A percentile compares a stretch with the other conserved stretches of the same genome.
Evolutionary conservation across 129 eudicot species (phyloP).

Genomic region (Ambrosia artemisiifolia): DNA sequence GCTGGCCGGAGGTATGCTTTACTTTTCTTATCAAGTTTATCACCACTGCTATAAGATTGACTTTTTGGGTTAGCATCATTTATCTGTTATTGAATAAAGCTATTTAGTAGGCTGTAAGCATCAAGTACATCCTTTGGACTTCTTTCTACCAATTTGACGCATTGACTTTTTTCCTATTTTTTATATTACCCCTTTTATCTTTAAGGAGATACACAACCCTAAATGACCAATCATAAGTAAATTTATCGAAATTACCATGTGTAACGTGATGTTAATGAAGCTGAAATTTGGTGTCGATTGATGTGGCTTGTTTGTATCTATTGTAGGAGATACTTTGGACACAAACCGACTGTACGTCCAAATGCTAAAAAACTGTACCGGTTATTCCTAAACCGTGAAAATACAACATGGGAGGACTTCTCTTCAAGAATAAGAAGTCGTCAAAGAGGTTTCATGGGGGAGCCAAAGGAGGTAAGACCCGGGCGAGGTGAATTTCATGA

Average conservation of each 20-base stretch:
- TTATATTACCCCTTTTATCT: too few species aligned
- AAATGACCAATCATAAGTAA: neutral
- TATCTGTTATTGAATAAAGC: neutral
- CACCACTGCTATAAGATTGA: neutral
- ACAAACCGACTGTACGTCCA: slow-evolving; percentile 85
- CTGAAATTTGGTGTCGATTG: too few species aligned
- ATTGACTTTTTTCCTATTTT: neutral
- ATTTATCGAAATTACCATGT: neutral
- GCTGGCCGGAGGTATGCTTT: slow-evolving; percentile 70
- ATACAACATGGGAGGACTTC: slow-evolving; percentile 81
- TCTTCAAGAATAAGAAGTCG: slow-evolving; percentile 49
- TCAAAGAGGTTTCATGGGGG: slow-evolving; percentile 91
- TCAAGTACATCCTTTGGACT: neutral
- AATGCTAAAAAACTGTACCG: slow-evolving; percentile 67
- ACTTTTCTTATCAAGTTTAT: neutral
- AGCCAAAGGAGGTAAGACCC: slow-evolving; percentile 71
- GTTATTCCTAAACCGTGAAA: slow-evolving; percentile 56
- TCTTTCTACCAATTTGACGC: neutral
- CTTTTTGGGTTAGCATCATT: neutral
- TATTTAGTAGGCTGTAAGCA: neutral
- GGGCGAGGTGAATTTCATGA: slow-evolving; percentile 89
- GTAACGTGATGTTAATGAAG: too few species aligned
- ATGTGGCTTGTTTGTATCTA: neutral
- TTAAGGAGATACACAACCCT: neutral
- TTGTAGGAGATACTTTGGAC: slow-evolving; percentile 82